Percentiles rank a stretch among this genome's conserved stretches.
These are phyloP conservation scores for Zasmidium cellare DNA, from an alignment of 2,329 filamentous ascomycete species.

Conservation along the genomic window DNA sequence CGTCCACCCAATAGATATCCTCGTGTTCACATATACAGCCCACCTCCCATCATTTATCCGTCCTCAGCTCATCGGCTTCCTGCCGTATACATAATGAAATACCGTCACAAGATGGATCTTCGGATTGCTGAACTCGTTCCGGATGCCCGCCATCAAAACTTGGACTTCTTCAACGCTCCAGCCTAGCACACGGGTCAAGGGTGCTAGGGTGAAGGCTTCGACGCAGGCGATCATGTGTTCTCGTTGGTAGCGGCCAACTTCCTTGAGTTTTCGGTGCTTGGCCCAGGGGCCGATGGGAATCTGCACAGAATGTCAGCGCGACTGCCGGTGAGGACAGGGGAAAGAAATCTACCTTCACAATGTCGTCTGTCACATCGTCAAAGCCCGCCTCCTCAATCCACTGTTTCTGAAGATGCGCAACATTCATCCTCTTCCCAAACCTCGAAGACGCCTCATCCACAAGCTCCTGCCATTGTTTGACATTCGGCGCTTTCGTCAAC, in stretches of 20 bases:
- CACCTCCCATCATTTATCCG: neutral
- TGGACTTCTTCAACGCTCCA: conserved; percentile 32
- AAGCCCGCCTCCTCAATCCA: conserved; percentile 22
- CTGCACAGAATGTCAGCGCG: neutral
- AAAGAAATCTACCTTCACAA: conserved; percentile 8
- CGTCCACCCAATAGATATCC: too few relatives aligned
- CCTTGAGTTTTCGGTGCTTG: conserved; percentile 37
- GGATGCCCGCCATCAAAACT: conserved; percentile 17
- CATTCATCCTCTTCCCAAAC: conserved; percentile 20
- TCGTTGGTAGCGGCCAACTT: conserved; percentile 33
- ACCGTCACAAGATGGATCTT: conserved; percentile 15
- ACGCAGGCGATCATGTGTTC: conserved; percentile 21
- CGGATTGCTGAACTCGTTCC: conserved; percentile 16
- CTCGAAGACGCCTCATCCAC: conserved; percentile 10
- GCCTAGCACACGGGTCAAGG: conserved; percentile 40
- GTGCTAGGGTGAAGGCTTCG: conserved; percentile 39
- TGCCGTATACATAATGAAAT: conserved; percentile 12
- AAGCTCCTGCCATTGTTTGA: conserved; percentile 16
- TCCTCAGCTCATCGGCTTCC: conserved; percentile 3
- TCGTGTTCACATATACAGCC: neutral
- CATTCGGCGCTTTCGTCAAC: conserved; percentile 12
- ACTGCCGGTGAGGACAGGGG: neutral
- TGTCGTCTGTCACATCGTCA: conserved; percentile 19
- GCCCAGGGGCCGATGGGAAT: conserved; percentile 36
- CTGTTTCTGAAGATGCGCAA: conserved; percentile 11